Percentiles rank a stretch among this genome's conserved stretches.
These are phyloP conservation scores for Fusarium graminum DNA, from an alignment of 2,329 filamentous ascomycete genomes.

Conservation along the genomic window DNA sequence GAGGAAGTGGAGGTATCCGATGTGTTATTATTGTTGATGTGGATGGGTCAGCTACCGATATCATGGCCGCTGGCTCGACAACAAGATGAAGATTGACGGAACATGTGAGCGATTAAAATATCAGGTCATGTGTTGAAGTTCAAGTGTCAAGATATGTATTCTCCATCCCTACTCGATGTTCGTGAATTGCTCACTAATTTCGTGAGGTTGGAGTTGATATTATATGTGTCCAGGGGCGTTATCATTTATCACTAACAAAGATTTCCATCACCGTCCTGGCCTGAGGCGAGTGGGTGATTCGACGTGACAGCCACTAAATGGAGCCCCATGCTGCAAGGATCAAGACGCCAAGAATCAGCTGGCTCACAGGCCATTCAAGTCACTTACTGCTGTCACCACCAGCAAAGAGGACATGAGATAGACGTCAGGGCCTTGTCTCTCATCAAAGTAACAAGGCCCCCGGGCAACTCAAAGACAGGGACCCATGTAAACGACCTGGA, in stretches of 20 bases:
- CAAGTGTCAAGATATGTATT: neutral
- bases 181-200: neutral
- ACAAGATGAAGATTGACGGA: slow-evolving; percentile 12
- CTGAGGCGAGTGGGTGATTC: slow-evolving; percentile 43
- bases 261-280: slow-evolving; percentile 40
- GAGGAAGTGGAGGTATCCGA: slow-evolving; percentile 16
- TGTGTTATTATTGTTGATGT: slow-evolving; percentile 32
- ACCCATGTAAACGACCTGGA: slow-evolving; percentile 33
- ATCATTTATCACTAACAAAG: slow-evolving; percentile 30
- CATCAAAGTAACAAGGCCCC: slow-evolving; percentile 38
- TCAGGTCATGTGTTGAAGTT: neutral
- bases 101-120: neutral
- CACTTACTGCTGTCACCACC: slow-evolving; percentile 5
- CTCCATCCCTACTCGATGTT: neutral
- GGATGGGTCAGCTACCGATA: slow-evolving; percentile 25
- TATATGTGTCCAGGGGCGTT: slow-evolving; percentile 4
- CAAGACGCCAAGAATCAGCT: slow-evolving; percentile 27
- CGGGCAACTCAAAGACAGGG: slow-evolving; percentile 36
- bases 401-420: slow-evolving; percentile 19
- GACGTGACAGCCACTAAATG: slow-evolving; percentile 41
- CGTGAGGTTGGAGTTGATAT: neutral
- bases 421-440: slow-evolving; percentile 41
- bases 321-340: slow-evolving; percentile 35
- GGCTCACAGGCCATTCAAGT: slow-evolving; percentile 12
- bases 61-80: slow-evolving; percentile 40